Evolutionary conservation across 768 basidiomycete genomes (phyloP), one percentile per base, ranked within the genome.

Genomic region (Boletus rufocinnamomeus): DNA sequence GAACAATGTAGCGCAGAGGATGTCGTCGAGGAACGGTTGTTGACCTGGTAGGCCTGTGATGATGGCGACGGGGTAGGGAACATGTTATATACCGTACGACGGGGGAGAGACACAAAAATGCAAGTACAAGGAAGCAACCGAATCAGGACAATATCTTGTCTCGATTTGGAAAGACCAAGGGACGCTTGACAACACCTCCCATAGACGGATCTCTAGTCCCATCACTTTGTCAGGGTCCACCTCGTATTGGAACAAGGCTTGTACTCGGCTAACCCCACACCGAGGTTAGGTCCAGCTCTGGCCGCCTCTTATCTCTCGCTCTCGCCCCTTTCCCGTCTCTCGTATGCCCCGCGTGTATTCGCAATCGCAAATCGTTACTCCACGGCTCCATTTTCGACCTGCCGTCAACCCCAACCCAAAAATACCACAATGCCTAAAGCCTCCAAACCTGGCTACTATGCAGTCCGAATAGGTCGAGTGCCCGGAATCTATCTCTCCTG

Each of bases 401-500:
- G 50, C 38, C 49, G 43, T 56, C 17, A 37, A 32, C 14, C 10
- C 7, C 25, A 35, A 19, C n/a, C 10, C 43, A n/a, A 48, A 21
- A 16, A 55, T 8, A 44, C 37, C 23, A 44, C 52, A 2, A 77
- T 80, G 77, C 75, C 74, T 1, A 77, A 75, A 53, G 64, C 72
- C 2, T 56, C 71, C 17, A 84, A 82, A 68, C 74, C 62, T n/a
- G 76, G 69, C 5, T 92, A 81, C 69, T 94, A 93, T 69, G 89
- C 91, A 27, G 92, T 96, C 9, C 78, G 76, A 37, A 76, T 71
- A n/a, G 93, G 93, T 11, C 74, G 76, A 37, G 61, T 66, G 13
- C 79, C 85, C 0, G 93, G 93, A 0, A 75, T 95, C 5, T 95
- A 86, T 69, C 57, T 60, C 2, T 81, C 84, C 28, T 96, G 94